Evolutionary conservation across 306 rosid genomes (phyloP).

Genomic region (Abrus precatorius): DNA sequence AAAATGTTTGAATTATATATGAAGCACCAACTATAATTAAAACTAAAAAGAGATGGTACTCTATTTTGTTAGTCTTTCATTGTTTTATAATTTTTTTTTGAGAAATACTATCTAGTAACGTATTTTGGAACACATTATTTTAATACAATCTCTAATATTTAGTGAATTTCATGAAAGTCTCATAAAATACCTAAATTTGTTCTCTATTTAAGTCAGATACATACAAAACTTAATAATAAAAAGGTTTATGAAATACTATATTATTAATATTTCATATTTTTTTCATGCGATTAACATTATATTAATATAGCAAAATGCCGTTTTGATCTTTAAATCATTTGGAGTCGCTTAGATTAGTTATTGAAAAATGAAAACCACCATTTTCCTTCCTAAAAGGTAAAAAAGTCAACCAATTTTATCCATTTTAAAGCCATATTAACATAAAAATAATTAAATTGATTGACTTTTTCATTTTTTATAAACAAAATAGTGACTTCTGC

Average conservation of each 20-base stretch:
- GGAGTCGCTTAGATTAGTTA: background rate
- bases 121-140: no score
- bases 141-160: background rate
- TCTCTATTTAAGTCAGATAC: background rate
- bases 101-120: no score
- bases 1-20: background rate
- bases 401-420: background rate
- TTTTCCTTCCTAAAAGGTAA: background rate
- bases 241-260: background rate
- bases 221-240: background rate
- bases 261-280: background rate
- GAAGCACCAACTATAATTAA: background rate
- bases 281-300: background rate
- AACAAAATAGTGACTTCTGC: no score
- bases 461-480: no score
- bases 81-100: background rate
- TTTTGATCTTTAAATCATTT: background rate
- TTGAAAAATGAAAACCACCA: no score
- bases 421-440: no score
- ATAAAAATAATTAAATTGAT: no score
- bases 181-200: background rate
- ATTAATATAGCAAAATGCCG: background rate
- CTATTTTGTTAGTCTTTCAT: no score
- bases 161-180: background rate
- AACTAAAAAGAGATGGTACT: background rate